These are phyloP conservation scores for Ogataea naganishii DNA, from an alignment of 805 yeast genomes.

Conservation along the genomic window DNA sequence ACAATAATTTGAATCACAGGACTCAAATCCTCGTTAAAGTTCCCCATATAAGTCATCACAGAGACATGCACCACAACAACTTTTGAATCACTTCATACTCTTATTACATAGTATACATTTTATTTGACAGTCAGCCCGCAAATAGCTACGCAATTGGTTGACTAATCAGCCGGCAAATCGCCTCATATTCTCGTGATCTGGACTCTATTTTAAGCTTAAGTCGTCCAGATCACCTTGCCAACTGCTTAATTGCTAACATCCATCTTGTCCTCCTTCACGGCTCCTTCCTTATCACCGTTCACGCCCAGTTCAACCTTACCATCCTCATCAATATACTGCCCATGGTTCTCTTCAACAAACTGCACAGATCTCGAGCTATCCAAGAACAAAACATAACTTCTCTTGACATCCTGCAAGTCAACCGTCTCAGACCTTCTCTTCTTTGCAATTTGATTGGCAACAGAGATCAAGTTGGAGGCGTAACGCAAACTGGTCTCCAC, in stretches of 20 bases:
- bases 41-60: too few species aligned
- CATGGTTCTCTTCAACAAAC: slow-evolving; percentile 53
- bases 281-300: slow-evolving; percentile 10
- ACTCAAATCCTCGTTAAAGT: too few species aligned
- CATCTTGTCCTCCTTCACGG: slow-evolving; percentile 26
- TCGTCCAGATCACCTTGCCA: slow-evolving; percentile 3
- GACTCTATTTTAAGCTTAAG: too few species aligned
- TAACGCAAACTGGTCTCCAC: slow-evolving; percentile 86
- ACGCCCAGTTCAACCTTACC: slow-evolving; percentile 60
- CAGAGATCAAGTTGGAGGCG: slow-evolving; percentile 85
- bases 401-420: slow-evolving; percentile 76
- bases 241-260: slow-evolving; percentile 16
- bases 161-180: slow-evolving; percentile 1
- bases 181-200: neutral
- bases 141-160: neutral
- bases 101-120: slow-evolving; percentile 1
- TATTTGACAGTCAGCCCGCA: slow-evolving; percentile 2
- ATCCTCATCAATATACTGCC: slow-evolving; percentile 66
- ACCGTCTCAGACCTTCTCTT: slow-evolving; percentile 58
- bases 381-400: slow-evolving; percentile 77
- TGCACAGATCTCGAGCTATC: slow-evolving; percentile 87
- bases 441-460: slow-evolving; percentile 76
- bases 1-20: too few species aligned
- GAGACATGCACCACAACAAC: too few species aligned
- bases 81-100: neutral